These are phyloP conservation scores for Trichoderma citrinoviride DNA, from an alignment of 2,329 filamentous ascomycete genomes.

Conservation along the genomic window DNA sequence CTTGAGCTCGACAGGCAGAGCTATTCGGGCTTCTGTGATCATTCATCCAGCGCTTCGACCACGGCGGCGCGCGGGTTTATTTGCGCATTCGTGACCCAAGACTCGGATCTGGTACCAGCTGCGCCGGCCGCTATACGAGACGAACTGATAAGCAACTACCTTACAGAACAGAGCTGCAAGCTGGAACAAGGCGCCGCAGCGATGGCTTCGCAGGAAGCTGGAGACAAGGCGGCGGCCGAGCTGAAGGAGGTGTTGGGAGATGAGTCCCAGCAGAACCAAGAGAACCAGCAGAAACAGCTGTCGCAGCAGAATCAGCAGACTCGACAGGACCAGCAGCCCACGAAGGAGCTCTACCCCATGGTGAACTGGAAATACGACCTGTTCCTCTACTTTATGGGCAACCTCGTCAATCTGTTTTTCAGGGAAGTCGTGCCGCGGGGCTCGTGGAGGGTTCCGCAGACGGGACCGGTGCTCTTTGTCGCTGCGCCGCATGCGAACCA, in stretches of 20 bases:
- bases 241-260: conserved; percentile 18
- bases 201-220: conserved; percentile 27
- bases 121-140: not conserved
- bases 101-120: not conserved
- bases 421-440: conserved; percentile 93
- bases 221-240: conserved; percentile 24
- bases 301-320: no score
- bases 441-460: conserved; percentile 88
- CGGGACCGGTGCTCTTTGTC: conserved; percentile 89
- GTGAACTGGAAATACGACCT: conserved; percentile 73
- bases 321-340: conserved; percentile 13
- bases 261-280: not conserved
- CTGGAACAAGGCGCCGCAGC: not conserved
- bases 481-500: conserved; percentile 96
- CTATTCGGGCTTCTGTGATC: not conserved
- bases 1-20: not conserved
- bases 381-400: conserved; percentile 72
- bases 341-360: conserved; percentile 65
- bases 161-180: not conserved
- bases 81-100: not conserved
- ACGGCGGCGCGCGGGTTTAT: not conserved
- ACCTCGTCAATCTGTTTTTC: conserved; percentile 95
- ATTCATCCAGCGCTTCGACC: not conserved
- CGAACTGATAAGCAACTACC: not conserved
- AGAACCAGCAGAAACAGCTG: no score